Conservation (phyloP, 805 yeast genomes). For the Peterozyma xylosa region DNA sequence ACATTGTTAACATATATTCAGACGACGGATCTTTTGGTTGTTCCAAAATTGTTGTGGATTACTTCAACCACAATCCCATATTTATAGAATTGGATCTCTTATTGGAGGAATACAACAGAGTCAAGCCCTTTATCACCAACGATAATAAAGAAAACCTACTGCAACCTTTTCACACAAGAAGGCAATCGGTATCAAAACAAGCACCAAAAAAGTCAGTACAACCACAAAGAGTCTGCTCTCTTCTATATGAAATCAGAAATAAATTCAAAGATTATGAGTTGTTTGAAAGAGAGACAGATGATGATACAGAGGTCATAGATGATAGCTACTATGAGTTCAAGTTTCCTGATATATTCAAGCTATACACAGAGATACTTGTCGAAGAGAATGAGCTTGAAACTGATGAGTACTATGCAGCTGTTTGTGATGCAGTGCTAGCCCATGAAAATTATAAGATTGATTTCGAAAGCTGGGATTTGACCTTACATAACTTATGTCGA, state of each 20-base stretch:
- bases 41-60: neutral
- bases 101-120: neutral
- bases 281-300: slow-evolving; percentile 1
- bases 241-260: neutral
- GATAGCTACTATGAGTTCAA: slow-evolving; percentile 7
- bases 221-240: neutral
- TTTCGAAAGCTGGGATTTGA: slow-evolving; percentile 12
- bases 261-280: slow-evolving; percentile 6
- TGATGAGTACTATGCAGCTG: slow-evolving; percentile 16
- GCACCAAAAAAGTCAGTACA: neutral
- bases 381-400: slow-evolving; percentile 8
- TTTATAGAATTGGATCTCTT: slow-evolving; percentile 2
- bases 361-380: slow-evolving; percentile 13
- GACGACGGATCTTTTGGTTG: neutral
- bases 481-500: slow-evolving; percentile 10
- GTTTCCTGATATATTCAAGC: slow-evolving; percentile 17
- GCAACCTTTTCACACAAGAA: neutral
- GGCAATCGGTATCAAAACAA: neutral
- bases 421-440: slow-evolving; percentile 12
- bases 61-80: slow-evolving; percentile 4
- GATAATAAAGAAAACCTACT: slow-evolving; percentile 4
- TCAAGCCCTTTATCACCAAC: neutral
- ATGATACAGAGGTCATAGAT: neutral
- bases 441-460: slow-evolving; percentile 11
- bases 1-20: neutral